phyloP scores from a whole-genome alignment of 495 filamentous ascomycete species.

The Penicillium macrosclerotiorum region DNA sequence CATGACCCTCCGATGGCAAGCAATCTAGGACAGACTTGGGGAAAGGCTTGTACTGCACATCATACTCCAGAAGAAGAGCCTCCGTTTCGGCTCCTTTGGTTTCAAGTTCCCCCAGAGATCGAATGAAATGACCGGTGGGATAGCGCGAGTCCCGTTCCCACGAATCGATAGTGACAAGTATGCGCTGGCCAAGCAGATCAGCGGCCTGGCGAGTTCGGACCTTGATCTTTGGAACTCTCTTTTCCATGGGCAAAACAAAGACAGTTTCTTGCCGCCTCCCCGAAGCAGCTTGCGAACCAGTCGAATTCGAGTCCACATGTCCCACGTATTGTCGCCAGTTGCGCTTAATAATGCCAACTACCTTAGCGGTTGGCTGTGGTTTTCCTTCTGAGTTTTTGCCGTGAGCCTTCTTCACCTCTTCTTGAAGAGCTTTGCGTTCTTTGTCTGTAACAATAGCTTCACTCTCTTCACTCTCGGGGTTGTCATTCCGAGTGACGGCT shows the following conservation, averaged over 20 bases:
- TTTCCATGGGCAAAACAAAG: conserved; percentile 96
- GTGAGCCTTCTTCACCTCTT: conserved; percentile 85
- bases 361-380: conserved; percentile 85
- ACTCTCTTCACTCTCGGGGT: conserved; percentile 75
- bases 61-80: conserved; percentile 88
- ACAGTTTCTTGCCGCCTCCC: conserved; percentile 85
- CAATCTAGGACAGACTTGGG: conserved; percentile 93
- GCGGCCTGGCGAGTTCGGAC: conserved; percentile 85
- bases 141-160: conserved; percentile 94
- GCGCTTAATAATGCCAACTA: conserved; percentile 88
- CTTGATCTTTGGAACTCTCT: conserved; percentile 91
- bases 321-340: conserved; percentile 99
- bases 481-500: conserved; percentile 86
- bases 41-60: conserved; percentile 97
- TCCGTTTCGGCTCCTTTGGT: conserved; percentile 96
- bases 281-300: conserved; percentile 64
- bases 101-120: conserved; percentile 89
- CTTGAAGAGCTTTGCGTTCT: conserved; percentile 80
- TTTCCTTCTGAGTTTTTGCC: conserved; percentile 72
- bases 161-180: conserved; percentile 91
- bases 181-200: conserved; percentile 83
- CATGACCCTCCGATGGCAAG: conserved; percentile 85
- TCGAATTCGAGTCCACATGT: conserved; percentile 84
- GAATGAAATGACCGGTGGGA: conserved; percentile 89
- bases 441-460: conserved; percentile 78